Conservation (phyloP, 257 asterid genomes). For the Petrea volubilis region DNA sequence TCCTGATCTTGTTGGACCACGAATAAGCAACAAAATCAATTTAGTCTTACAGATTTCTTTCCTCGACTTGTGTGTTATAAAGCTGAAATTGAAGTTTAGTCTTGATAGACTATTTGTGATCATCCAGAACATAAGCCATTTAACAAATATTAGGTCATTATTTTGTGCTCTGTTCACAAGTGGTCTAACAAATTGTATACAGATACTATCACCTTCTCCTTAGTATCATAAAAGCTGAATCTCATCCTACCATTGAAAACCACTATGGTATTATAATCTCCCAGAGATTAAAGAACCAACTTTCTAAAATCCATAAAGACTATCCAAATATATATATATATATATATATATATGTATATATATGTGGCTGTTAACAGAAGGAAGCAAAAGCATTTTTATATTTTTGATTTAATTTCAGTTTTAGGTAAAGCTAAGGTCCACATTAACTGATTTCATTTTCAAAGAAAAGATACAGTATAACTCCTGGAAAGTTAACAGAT, state of each 20-base stretch:
- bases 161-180: not conserved
- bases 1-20: not conserved
- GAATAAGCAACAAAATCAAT: not conserved
- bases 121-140: not conserved
- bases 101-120: not conserved
- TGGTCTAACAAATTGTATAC: not conserved
- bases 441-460: conserved; percentile 1
- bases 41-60: not conserved
- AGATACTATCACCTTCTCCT: conserved; percentile 11
- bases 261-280: not conserved
- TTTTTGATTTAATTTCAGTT: not conserved
- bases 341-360: too few relatives aligned
- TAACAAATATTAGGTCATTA: not conserved
- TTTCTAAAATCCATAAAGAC: not conserved
- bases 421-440: not conserved
- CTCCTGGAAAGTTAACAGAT: conserved; percentile 9
- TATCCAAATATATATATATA: too few relatives aligned
- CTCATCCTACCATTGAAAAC: conserved; percentile 8
- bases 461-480: conserved; percentile 5
- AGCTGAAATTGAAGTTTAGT: not conserved
- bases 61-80: not conserved
- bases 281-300: not conserved
- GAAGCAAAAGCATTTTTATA: not conserved
- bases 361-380: conserved; percentile 13
- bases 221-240: not conserved